These are phyloP conservation scores for Vigna hirtella DNA, from an alignment of 306 rosid species.

Conservation along the genomic window DNA sequence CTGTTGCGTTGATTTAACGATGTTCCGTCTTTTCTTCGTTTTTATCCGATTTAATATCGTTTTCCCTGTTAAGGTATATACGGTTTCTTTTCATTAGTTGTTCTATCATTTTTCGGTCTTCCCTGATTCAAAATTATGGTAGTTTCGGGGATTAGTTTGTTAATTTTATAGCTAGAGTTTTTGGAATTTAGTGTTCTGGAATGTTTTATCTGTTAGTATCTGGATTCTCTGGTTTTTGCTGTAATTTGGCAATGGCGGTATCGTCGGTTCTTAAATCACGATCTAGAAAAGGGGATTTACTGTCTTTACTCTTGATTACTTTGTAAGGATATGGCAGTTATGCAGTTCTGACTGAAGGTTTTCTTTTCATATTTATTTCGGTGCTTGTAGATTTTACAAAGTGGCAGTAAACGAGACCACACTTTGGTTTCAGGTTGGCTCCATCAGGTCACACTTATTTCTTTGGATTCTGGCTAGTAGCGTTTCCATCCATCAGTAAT, in stretches of 20 bases:
- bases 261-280: conserved; percentile 1
- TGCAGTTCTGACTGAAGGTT: conserved; percentile 24
- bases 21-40: neutral
- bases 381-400: conserved; percentile 76
- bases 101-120: neutral
- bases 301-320: neutral
- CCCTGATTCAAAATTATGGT: conserved; percentile 15
- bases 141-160: conserved; percentile 3
- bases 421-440: conserved; percentile 99
- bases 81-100: neutral
- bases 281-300: conserved; percentile 3
- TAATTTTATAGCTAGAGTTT: conserved; percentile 11
- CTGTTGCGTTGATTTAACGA: conserved; percentile 7
- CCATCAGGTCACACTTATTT: conserved; percentile 82
- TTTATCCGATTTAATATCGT: neutral
- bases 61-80: neutral
- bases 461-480: conserved; percentile 52
- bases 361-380: conserved; percentile 6
- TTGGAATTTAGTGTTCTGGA: conserved; percentile 24
- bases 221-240: conserved; percentile 19
- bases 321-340: conserved; percentile 8
- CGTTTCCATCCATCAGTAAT: conserved; percentile 24
- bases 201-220: neutral
- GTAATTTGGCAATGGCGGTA: neutral
- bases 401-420: conserved; percentile 73